These are phyloP conservation scores for Carpinus fangiana DNA, from an alignment of 306 rosid genomes.

Conservation along the genomic window DNA sequence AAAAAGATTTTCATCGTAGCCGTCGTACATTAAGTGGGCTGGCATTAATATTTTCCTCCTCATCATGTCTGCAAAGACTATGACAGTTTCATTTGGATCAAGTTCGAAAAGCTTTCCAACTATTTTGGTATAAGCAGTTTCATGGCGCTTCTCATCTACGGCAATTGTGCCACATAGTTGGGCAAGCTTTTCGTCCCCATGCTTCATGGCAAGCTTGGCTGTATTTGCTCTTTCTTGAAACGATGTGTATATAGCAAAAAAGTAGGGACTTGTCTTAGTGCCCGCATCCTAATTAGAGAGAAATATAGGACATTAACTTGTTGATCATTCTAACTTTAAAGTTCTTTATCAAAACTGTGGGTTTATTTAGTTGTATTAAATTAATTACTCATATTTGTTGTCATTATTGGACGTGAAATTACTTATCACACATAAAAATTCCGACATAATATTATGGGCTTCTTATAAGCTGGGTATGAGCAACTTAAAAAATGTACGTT, in stretches of 20 bases:
- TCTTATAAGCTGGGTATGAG: too few relatives aligned
- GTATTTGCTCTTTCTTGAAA: conserved; percentile 92
- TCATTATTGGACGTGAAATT: too few relatives aligned
- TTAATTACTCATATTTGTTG: too few relatives aligned
- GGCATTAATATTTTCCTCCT: conserved; percentile 60
- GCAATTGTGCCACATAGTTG: conserved; percentile 85
- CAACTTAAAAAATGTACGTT: too few relatives aligned
- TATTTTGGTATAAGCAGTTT: conserved; percentile 82
- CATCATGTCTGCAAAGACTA: conserved; percentile 27
- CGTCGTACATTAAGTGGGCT: conserved; percentile 85
- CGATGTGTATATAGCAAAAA: conserved; percentile 78
- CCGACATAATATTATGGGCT: too few relatives aligned
- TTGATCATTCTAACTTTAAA: too few relatives aligned
- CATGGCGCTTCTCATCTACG: conserved; percentile 85
- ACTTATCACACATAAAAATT: too few relatives aligned
- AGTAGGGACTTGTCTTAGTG: conserved; percentile 70
- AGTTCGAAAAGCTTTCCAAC: conserved; percentile 19
- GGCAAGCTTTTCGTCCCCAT: conserved; percentile 77
- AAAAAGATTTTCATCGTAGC: conserved; percentile 64
- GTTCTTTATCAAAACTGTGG: too few relatives aligned
- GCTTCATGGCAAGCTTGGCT: conserved; percentile 76
- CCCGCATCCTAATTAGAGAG: conserved; percentile 25
- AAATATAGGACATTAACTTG: too few relatives aligned
- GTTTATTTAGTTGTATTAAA: too few relatives aligned
- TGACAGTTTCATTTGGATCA: conserved; percentile 18